A percentile compares a stretch with the other conserved stretches of the same genome.
phyloP scores from a whole-genome alignment of 139 green algal genomes.

The Marvania coccoides region DNA sequence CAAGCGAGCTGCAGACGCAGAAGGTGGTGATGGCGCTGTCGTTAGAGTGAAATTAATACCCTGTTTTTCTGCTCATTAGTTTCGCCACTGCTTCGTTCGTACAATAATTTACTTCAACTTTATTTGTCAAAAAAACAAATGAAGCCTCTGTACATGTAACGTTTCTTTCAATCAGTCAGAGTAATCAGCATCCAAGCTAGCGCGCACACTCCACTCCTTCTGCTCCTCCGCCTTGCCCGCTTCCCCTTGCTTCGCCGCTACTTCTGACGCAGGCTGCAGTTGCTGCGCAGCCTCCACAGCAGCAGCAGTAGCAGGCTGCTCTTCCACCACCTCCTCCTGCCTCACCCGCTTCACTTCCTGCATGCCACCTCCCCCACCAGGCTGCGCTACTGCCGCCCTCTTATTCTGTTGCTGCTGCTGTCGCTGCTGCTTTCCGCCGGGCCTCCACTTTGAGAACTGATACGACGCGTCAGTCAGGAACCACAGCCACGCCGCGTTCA shows the following conservation, averaged over 20 bases:
- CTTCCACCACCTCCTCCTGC: not conserved
- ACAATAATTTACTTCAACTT: too few species aligned
- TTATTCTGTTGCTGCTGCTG: too few species aligned
- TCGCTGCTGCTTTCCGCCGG: too few species aligned
- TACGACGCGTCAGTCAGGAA: constrained; percentile 25
- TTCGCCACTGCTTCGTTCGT: too few species aligned
- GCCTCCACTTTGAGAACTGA: constrained; percentile 15
- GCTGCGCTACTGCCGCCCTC: not conserved
- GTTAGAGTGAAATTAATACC: too few species aligned
- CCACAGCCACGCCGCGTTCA: constrained; percentile 44
- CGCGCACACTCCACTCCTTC: not conserved
- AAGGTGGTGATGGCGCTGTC: too few species aligned
- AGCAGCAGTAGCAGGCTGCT: not conserved
- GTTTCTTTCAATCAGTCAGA: not conserved
- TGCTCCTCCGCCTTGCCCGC: not conserved
- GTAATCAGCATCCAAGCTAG: not conserved
- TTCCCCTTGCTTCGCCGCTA: not conserved
- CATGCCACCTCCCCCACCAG: not conserved
- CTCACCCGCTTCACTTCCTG: not conserved
- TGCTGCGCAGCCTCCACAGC: too few species aligned
- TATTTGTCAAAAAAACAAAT: too few species aligned
- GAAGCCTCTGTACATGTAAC: not conserved
- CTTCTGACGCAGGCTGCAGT: not conserved
- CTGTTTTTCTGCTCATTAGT: too few species aligned
- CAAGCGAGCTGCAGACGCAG: too few species aligned